phyloP scores from a whole-genome alignment of 306 rosid species.

The Pterocarpus macrocarpus region DNA sequence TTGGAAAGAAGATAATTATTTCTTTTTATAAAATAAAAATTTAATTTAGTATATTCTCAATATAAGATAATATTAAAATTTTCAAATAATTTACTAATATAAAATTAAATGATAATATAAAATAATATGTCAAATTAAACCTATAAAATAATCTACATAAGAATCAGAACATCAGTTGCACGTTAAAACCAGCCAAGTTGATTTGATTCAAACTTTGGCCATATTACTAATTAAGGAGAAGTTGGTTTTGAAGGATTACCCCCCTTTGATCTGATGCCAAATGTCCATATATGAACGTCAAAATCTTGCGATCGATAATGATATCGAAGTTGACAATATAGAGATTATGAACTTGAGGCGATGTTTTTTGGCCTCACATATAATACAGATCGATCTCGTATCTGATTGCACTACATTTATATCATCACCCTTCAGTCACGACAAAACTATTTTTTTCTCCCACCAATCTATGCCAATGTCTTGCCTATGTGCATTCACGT shows the following conservation, averaged over 20 bases:
- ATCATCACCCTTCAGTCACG: slow-evolving; percentile 67
- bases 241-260: not conserved
- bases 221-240: slow-evolving; percentile 16
- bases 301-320: slow-evolving; percentile 53
- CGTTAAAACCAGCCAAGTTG: slow-evolving; percentile 32
- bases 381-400: slow-evolving; percentile 26
- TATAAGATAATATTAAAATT: no score
- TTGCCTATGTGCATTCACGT: slow-evolving; percentile 1
- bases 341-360: slow-evolving; percentile 58
- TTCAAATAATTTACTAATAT: no score
- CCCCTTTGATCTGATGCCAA: slow-evolving; percentile 14
- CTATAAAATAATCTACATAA: not conserved
- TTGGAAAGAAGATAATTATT: not conserved
- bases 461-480: slow-evolving; percentile 26
- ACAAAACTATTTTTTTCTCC: slow-evolving; percentile 40
- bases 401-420: slow-evolving; percentile 43
- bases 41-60: not conserved
- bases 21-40: not conserved
- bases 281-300: slow-evolving; percentile 54
- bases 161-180: slow-evolving; percentile 22
- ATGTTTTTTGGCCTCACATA: slow-evolving; percentile 49
- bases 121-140: not conserved
- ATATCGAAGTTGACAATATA: slow-evolving; percentile 58
- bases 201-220: not conserved
- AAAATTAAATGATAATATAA: not conserved